These are phyloP conservation scores for Tulasnella sp. DNA, from an alignment of 768 basidiomycete genomes.

Conservation along the genomic window DNA sequence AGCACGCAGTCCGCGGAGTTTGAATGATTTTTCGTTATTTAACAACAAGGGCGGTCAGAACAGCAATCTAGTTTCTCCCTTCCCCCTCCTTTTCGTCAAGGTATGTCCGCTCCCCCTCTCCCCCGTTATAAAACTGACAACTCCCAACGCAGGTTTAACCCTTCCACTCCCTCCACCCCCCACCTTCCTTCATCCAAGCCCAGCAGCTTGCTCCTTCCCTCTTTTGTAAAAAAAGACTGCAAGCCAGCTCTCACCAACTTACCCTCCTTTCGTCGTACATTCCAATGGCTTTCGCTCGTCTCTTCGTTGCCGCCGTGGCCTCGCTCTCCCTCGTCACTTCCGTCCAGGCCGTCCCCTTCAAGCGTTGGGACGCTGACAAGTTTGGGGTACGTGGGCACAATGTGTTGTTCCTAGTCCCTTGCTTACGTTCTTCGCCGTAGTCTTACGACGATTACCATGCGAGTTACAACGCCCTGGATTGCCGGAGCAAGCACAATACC, in stretches of 20 bases:
- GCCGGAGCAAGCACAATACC: slow-evolving; percentile 25
- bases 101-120: background rate
- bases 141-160: background rate
- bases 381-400: background rate
- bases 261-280: background rate
- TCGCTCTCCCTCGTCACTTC: slow-evolving; percentile 18
- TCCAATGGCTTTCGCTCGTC: slow-evolving; percentile 17
- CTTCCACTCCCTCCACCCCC: background rate
- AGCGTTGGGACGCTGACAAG: slow-evolving; percentile 19
- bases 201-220: background rate
- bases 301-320: slow-evolving; percentile 17
- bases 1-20: no score
- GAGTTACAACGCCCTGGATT: slow-evolving; percentile 25
- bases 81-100: no score
- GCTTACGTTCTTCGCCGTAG: background rate
- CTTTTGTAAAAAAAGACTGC: background rate
- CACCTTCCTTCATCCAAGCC: background rate
- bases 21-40: no score
- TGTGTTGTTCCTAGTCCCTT: background rate
- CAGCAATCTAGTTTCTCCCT: no score
- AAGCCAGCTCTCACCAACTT: background rate
- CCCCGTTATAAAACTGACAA: background rate
- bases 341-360: slow-evolving; percentile 15
- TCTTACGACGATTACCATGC: slow-evolving; percentile 19
- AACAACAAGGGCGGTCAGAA: no score